Conservation (phyloP, 169 alveolate species). For the Plasmodium yoelii region DNA sequence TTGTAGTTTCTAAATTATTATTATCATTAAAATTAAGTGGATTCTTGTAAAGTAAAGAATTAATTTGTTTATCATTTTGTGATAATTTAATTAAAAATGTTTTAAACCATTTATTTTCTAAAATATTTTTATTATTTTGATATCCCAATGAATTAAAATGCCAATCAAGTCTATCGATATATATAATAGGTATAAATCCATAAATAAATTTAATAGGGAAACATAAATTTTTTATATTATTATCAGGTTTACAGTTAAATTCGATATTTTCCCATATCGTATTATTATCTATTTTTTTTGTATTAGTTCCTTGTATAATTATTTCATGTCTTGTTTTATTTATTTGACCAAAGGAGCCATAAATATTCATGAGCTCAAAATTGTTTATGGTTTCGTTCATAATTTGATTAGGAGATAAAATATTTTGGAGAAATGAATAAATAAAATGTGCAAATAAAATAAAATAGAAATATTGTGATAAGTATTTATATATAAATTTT, state of each 20-base stretch:
- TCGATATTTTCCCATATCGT: conserved; percentile 25
- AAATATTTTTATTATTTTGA: conserved; percentile 12
- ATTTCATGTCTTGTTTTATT: conserved; percentile 46
- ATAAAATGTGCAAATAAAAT: conserved; percentile 24
- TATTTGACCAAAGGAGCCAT: conserved; percentile 66
- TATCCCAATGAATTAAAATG: conserved; percentile 22
- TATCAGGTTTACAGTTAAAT: conserved; percentile 66
- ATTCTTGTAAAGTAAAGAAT: conserved; percentile 27
- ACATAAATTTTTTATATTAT: conserved; percentile 23
- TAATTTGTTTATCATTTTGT: conserved; percentile 13
- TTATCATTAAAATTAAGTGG: neutral
- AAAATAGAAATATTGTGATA: conserved; percentile 41
- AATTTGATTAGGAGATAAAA: conserved; percentile 51
- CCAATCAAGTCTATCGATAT: conserved; percentile 72
- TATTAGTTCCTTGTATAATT: conserved; percentile 5
- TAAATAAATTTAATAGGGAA: conserved; percentile 13
- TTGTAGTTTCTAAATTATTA: neutral
- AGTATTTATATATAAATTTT: conserved; percentile 19
- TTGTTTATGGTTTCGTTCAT: conserved; percentile 34
- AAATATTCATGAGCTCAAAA: conserved; percentile 53
- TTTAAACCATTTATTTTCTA: conserved; percentile 42
- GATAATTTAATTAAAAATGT: conserved; percentile 16
- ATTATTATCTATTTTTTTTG: neutral
- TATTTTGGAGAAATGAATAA: conserved; percentile 29
- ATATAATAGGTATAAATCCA: conserved; percentile 45